Evolutionary conservation across 768 basidiomycete species (phyloP).

Genomic region (Cantharellus cinnabarinus): DNA sequence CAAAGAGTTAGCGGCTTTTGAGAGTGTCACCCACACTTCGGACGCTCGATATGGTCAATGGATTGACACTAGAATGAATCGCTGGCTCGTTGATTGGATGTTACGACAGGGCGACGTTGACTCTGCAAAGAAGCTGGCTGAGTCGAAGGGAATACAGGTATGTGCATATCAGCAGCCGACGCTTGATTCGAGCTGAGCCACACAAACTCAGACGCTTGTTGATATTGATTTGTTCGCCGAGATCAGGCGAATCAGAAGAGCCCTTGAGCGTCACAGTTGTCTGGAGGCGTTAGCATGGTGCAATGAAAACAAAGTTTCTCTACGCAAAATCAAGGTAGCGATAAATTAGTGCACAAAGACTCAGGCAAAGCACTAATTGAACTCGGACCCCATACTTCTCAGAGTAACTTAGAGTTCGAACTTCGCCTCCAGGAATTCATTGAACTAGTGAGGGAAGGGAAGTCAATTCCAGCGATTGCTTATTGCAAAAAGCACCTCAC

Average conservation of each 20-base stretch:
- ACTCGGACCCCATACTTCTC: constrained; percentile 3
- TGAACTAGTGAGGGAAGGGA: constrained; percentile 56
- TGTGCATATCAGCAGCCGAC: constrained; percentile 9
- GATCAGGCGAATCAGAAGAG: constrained; percentile 67
- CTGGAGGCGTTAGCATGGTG: constrained; percentile 89
- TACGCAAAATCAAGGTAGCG: constrained; percentile 73
- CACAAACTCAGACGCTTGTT: constrained; percentile 41
- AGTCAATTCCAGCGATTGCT: constrained; percentile 54
- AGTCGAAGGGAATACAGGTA: constrained; percentile 63
- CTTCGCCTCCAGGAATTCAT: constrained; percentile 92
- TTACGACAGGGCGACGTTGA: constrained; percentile 57
- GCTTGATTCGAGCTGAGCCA: background rate
- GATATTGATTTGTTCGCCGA: constrained; percentile 86
- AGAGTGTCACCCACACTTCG: constrained; percentile 31
- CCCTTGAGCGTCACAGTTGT: constrained; percentile 54
- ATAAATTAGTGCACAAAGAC: background rate
- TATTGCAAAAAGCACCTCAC: constrained; percentile 68
- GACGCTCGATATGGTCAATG: constrained; percentile 47
- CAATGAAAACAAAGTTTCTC: constrained; percentile 80
- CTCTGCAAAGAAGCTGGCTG: constrained; percentile 57
- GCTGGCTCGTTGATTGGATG: constrained; percentile 89
- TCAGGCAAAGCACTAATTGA: background rate
- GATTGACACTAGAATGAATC: constrained; percentile 60
- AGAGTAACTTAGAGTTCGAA: constrained; percentile 94
- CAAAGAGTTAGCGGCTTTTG: constrained; percentile 45